Evolutionary conservation across 768 basidiomycete species (phyloP), one percentile per base, ranked within the genome.

Genomic region (Termitomyces sp.): DNA sequence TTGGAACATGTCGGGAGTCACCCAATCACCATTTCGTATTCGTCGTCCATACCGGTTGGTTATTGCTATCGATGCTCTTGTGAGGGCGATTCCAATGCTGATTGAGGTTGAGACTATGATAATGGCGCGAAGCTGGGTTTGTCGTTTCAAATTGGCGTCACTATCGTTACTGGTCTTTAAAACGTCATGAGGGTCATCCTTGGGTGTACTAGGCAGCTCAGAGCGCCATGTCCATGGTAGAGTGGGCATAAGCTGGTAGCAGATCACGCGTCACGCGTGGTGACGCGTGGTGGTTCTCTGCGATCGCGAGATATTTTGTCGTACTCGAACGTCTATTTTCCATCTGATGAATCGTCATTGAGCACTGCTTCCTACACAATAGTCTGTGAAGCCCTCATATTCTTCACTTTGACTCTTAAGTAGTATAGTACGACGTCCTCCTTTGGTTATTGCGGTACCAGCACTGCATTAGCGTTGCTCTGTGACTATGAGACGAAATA

Each of bases 11-110:
- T 80, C 72, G 0, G 86, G 84, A 0, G 87, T 87, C 34, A 95
- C 72, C 78, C 84, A 90, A 19, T 88, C 85, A 28, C 77, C 76
- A 57, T 80, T 88, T 37, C 66, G 71, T 32, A 93, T 77, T 15
- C 93, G 74, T 49, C 74, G 76, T 34, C 81, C 78, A 65, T 77
- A 83, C 22, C 84, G 76, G 22, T 63, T 62, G 64, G 82, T 82
- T 0, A 79, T 51, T n/a, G 70, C 34, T 8, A 68, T 57, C 22
- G 68, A 63, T 4, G 67, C 66, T 15, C 74, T 54, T 12, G 75
- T 68, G 2, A 74, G 60, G 0, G 71, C 67, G 1, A 73, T 68
- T 17, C 78, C 81, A 1, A 78, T 48, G 0, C 72, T 61, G 54
- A 82, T 77, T 0, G 73, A 67, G 14, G 70, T 64, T 2, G 75